These are phyloP conservation scores for Collybia nuda DNA, from an alignment of 768 basidiomycete species.

Conservation along the genomic window DNA sequence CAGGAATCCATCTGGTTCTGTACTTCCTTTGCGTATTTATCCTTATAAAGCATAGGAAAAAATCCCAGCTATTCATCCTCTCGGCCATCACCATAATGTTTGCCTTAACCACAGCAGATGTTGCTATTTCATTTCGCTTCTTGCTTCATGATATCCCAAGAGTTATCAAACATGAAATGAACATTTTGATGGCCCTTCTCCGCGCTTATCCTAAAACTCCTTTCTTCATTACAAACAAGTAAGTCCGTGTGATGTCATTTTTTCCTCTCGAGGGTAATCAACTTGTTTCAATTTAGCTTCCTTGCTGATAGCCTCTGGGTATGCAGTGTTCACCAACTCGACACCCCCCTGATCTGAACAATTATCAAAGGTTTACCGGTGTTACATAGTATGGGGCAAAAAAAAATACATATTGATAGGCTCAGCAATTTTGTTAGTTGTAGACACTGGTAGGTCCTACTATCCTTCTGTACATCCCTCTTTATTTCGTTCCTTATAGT, in stretches of 20 bases:
- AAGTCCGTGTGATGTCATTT: background rate
- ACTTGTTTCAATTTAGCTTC: background rate
- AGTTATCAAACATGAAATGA: background rate
- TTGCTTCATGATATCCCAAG: constrained; percentile 6
- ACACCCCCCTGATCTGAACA: background rate
- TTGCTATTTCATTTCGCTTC: constrained; percentile 6
- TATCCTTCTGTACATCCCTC: background rate
- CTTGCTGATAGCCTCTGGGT: constrained; percentile 1
- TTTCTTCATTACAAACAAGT: constrained; percentile 10
- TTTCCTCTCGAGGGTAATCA: too few species aligned
- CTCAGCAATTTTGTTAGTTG: constrained; percentile 25
- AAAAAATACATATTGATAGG: constrained; percentile 25
- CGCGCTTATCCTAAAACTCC: background rate
- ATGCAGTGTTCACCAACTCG: background rate
- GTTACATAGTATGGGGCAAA: constrained; percentile 36
- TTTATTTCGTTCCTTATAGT: constrained; percentile 5
- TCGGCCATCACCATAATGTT: constrained; percentile 9
- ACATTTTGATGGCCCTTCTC: background rate
- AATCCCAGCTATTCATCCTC: background rate
- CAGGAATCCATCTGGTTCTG: constrained; percentile 35
- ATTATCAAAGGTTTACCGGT: constrained; percentile 28
- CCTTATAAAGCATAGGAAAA: background rate
- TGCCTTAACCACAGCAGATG: constrained; percentile 6
- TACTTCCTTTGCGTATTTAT: constrained; percentile 23
- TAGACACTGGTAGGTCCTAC: constrained; percentile 25